phyloP scores from a whole-genome alignment of 129 eudicot species.

The Artemisia argyi region DNA sequence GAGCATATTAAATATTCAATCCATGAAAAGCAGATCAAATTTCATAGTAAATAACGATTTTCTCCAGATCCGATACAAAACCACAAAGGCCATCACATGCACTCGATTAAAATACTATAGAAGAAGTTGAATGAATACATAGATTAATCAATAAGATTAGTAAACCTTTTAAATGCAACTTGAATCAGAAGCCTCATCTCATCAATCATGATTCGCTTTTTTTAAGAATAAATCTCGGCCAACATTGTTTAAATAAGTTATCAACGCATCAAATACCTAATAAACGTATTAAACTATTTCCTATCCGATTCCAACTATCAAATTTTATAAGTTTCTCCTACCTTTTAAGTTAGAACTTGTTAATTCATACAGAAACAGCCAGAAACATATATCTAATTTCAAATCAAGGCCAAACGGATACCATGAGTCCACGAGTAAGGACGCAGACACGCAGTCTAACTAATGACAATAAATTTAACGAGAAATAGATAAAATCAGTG shows the following conservation, averaged over 20 bases:
- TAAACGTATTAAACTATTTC: conserved; percentile 24
- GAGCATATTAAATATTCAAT: conserved; percentile 22
- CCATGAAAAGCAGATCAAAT: conserved; percentile 22
- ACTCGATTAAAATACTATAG: neutral
- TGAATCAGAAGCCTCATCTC: conserved; percentile 29
- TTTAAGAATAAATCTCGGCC: conserved; percentile 16
- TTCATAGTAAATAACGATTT: conserved; percentile 17
- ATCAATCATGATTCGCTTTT: conserved; percentile 3
- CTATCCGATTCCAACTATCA: conserved; percentile 4
- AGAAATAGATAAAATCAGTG: neutral
- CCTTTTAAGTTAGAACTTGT: neutral
- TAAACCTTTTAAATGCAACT: conserved; percentile 24
- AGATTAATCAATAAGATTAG: conserved; percentile 24
- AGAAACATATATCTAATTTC: conserved; percentile 6
- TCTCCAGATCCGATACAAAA: conserved; percentile 35
- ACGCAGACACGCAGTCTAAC: neutral
- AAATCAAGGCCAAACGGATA: neutral
- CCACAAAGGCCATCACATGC: conserved; percentile 36
- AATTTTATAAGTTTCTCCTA: conserved; percentile 24
- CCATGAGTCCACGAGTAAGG: too few relatives aligned
- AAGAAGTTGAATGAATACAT: conserved; percentile 10
- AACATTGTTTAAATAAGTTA: conserved; percentile 15
- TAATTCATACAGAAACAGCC: neutral
- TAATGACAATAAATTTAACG: neutral
- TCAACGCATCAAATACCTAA: conserved; percentile 36